Conservation (phyloP, 2,329 filamentous ascomycete genomes). For the Paraphaeosphaeria minitans region DNA sequence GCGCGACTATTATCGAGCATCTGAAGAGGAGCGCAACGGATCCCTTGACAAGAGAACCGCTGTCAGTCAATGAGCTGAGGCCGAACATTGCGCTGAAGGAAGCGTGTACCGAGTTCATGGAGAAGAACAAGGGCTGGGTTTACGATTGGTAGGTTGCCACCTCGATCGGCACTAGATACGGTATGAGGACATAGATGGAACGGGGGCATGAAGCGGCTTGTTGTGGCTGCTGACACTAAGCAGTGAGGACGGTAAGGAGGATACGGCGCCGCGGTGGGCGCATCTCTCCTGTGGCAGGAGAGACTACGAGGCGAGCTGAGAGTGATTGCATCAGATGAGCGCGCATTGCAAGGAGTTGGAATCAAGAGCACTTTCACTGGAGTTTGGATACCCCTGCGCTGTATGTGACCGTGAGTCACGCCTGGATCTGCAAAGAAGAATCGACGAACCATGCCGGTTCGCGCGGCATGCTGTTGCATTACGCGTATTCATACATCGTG, state of each 20-base stretch:
- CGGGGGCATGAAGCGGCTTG: background rate
- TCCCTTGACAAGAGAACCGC: constrained; percentile 79
- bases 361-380: background rate
- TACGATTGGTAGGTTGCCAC: constrained; percentile 73
- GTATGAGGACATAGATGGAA: constrained; percentile 11
- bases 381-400: constrained; percentile 13
- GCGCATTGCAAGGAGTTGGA: constrained; percentile 3
- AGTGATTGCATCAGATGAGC: background rate
- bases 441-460: background rate
- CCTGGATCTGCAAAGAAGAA: background rate
- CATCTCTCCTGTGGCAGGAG: constrained; percentile 26
- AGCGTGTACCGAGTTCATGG: constrained; percentile 83
- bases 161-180: constrained; percentile 19
- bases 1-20: constrained; percentile 83
- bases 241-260: constrained; percentile 36
- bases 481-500: background rate
- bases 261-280: constrained; percentile 35
- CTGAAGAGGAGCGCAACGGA: constrained; percentile 76
- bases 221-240: constrained; percentile 23
- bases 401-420: background rate
- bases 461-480: background rate
- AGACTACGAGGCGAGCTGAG: background rate
- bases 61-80: constrained; percentile 71
- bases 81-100: constrained; percentile 82
- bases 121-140: constrained; percentile 82